Conservation (phyloP, 148 eudicot species). For the Rhododendron griersonianum region DNA sequence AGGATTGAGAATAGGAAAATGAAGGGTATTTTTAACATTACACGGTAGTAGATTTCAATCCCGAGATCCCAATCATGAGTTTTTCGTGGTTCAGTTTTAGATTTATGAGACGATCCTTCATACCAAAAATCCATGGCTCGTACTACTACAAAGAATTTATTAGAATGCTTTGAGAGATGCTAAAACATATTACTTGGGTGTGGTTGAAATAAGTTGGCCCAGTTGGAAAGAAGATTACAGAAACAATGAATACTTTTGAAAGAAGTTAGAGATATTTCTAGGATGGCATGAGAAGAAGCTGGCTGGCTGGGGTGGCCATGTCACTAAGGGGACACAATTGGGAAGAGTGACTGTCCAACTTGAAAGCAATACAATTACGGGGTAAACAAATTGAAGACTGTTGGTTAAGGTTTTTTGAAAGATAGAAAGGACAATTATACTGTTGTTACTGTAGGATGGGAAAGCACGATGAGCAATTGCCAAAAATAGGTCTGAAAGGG, state of each 20-base stretch:
- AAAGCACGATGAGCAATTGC: neutral
- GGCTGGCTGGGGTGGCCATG: neutral
- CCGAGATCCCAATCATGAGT: neutral
- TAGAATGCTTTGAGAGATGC: neutral
- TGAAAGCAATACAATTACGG: neutral
- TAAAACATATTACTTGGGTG: too few relatives aligned
- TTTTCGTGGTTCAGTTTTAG: neutral
- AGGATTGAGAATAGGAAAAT: neutral
- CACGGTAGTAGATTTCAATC: neutral
- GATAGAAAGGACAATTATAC: neutral
- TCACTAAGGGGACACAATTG: neutral
- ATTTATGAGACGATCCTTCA: neutral
- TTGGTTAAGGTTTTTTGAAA: neutral
- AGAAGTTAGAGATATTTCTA: neutral
- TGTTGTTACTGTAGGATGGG: neutral
- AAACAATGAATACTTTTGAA: neutral
- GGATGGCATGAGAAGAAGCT: neutral
- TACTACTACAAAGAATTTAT: neutral
- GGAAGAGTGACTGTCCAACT: neutral
- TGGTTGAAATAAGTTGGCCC: neutral
- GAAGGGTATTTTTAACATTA: neutral
- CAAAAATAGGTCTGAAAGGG: neutral
- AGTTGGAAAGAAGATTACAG: neutral
- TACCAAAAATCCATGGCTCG: neutral
- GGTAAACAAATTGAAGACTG: neutral